Evolutionary conservation across 2,329 filamentous ascomycete genomes (phyloP), one percentile per base, ranked within the genome.

Genomic region (Neonectria neomacrospora): DNA sequence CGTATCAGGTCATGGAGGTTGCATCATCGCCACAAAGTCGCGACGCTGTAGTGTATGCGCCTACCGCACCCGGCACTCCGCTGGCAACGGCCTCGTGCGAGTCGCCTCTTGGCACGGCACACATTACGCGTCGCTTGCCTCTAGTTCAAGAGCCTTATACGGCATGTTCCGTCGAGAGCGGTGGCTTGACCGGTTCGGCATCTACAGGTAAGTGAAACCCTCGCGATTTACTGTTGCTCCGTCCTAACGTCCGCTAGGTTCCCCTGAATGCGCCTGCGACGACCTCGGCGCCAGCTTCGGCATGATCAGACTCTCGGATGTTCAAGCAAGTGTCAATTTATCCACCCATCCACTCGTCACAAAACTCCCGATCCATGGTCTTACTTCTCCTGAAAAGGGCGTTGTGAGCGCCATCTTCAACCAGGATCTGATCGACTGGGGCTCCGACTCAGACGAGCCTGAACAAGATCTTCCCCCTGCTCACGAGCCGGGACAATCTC

Each of bases 351-450:
- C 34, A 1, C 20, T 34, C 3, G 22, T n/a, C 7, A 42, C 42
- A 5, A 41, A 54, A 28, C 26, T 47, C 18, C 10, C 20, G 5
- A 4, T 26, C 22, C 5, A 30, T 12, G 30, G 55, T 22, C 54
- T 64, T 3, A 54, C 20, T 2, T 9, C 11, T 4, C 5, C 34
- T 2, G 58, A 67, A 41, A 50, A 55, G 20, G 54, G 45, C 7
- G 12, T 60, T 5, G 56, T 44, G 10, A 28, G 18, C 2, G n/a
- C 32, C 7, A 32, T 63, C 32, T 62, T 69, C 32, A 37, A 64
- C 16, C 41, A 53, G 1, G 39, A 65, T 23, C 44, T 61, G 34
- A 44, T 69, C 30, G 65, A 71, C 28, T 68, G 61, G 66, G 55
- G 54, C 44, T 64, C 57, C 3, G 51, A 58, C 11, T 30, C 56